Evolutionary conservation across 371 early-diverging fungal species (phyloP).

Genomic region (Encephalitozoon romaleae): DNA sequence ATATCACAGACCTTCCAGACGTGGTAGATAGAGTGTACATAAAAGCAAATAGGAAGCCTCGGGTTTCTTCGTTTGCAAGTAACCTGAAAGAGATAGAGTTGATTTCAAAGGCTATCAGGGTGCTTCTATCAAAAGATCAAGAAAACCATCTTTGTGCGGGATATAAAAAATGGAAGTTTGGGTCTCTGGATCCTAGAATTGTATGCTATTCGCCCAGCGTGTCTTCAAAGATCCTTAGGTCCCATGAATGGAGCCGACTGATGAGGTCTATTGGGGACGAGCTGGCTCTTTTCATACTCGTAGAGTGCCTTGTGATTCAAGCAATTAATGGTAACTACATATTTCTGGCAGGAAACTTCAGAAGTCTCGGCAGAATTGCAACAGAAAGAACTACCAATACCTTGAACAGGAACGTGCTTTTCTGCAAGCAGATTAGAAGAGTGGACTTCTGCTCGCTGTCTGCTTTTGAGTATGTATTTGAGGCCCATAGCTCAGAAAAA

Average conservation of each 20-base stretch:
- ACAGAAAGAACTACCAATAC: neutral
- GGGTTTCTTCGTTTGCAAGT: neutral
- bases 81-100: neutral
- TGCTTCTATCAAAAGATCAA: neutral
- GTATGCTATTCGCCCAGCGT: conserved; percentile 9
- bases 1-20: neutral
- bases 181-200: neutral
- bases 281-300: conserved; percentile 37
- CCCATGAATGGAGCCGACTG: conserved; percentile 22
- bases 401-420: conserved; percentile 32
- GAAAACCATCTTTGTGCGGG: conserved; percentile 3
- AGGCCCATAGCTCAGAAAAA: neutral
- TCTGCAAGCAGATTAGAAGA: conserved; percentile 1
- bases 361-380: neutral
- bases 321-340: neutral
- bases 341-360: conserved; percentile 36
- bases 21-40: conserved; percentile 7
- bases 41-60: neutral
- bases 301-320: conserved; percentile 35
- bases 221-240: conserved; percentile 31
- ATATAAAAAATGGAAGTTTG: neutral
- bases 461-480: conserved; percentile 1
- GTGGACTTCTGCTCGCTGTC: neutral
- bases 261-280: conserved; percentile 43
- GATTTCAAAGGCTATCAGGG: neutral